Base-by-base conservation (phyloP, 2,329 filamentous ascomycete genomes). In the Dothideomycetes sp. region DNA sequence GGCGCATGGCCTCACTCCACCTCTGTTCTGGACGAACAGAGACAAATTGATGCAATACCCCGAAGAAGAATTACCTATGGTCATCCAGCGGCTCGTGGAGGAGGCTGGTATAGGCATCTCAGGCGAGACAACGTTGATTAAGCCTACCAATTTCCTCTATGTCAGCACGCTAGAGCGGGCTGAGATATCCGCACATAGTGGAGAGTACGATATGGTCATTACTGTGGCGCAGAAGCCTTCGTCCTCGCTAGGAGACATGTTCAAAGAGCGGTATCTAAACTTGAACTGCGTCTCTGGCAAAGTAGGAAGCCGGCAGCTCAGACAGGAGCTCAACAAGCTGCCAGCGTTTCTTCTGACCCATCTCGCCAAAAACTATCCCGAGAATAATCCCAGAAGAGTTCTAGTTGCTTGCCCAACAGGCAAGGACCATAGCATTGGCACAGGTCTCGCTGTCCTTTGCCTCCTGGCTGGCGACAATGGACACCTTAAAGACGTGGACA, bases 261-360 rank as follows among this genome's bases (percentile, higher is more conserved):
- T 61, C 3, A 73, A 69, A 2, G 61, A 61, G 15, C 61, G 59
- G 36, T 69, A 69, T 42, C 54, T 74, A 38, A 70, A 69, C 46
- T 70, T 91, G 14, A 73, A 76, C 0, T 74, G 89, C 44, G 77
- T 78, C 1, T 73, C 75, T 36, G 76, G 76, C 29, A 95, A 95
- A 61, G 59, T 79, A 3, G 89, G 86, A 0, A 88, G 84, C 52
- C 78, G 87, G n/a, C 79, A 84, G 48, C 67, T 96, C n/a, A 77
- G 89, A 7, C 64, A 71, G 11, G 77, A 83, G 8, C 64, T 96
- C 3, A 69, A 74, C 1, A 68, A 66, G 12, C 73, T 91, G 12
- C 70, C 70, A 45, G 54, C 60, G 3, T 83, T 84, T 54, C 68
- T 73, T 2, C 52, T 41, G 19, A 16, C 30, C 11, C 34, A 19